Evolutionary conservation across 2,329 filamentous ascomycete genomes (phyloP), one percentile per base, ranked within the genome.

Genomic region (Westerdykella aurantiaca): DNA sequence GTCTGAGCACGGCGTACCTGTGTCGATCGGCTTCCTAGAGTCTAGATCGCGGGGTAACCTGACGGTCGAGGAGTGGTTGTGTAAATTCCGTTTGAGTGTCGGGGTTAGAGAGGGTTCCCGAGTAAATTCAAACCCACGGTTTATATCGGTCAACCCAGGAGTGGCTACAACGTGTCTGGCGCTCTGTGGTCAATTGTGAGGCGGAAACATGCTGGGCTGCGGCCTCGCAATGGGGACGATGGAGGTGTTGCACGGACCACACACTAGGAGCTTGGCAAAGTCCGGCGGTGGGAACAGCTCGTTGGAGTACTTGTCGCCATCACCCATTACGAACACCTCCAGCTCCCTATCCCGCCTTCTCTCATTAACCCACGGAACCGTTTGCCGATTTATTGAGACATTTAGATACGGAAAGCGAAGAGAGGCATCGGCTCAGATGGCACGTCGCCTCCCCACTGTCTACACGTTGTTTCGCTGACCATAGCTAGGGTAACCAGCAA

Each of bases 401-500:
- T 9, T 3, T 12, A 10, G 25, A 29, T 12, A 5, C 9, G 25
- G 25, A 29, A 12, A 29, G 25, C 11, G 10, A 29, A 29, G 11
- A 29, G 25, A 29, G 4, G 7, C 11, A 9, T 9, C 25, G 9
- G 25, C 10, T 12, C 25, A 29, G 25, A 29, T 29, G 25, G 25
- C 10, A 12, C 11, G 25, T 29, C 25, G 11, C 25, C 11, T 12
- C 25, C 11, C 7, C 11, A 7, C 11, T 12, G 25, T 29, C 25
- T 29, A 29, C 18, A 21, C 25, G 25, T 5, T 25, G 23, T 12
- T 74, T 63, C 76, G 49, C 57, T 68, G 48, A 68, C 40, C 29
- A 37, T 49, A 23, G 41, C 55, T 40, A 89, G 86, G 86, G 86
- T 77, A 85, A 88, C 72, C 83, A 85, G 58, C 85, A 94, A 70